Conservation (phyloP, 768 basidiomycete genomes). For the Tulasnella calospora region DNA sequence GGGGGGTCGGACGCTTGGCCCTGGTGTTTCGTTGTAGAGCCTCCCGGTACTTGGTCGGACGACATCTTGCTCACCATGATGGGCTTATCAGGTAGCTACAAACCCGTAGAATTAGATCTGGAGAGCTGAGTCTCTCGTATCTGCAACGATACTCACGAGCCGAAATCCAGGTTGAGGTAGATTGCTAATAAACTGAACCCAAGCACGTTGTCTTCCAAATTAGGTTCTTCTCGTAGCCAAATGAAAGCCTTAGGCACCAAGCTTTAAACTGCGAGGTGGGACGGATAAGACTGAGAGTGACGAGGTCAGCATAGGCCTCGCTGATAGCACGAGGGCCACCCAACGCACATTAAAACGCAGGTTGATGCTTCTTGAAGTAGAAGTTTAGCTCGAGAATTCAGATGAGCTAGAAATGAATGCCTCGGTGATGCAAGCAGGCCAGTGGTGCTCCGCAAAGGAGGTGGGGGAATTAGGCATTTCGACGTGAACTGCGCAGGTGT, state of each 20-base stretch:
- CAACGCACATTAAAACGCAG: not conserved
- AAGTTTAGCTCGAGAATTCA: not conserved
- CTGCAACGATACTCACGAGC: not conserved
- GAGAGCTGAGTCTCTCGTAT: too few species aligned
- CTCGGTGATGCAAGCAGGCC: not conserved
- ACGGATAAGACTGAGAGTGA: not conserved
- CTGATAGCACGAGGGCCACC: not conserved
- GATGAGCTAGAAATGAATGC: not conserved
- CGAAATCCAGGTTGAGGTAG: not conserved
- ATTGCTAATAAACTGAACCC: not conserved
- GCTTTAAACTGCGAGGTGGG: not conserved
- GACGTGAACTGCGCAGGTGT: not conserved
- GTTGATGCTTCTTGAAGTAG: not conserved
- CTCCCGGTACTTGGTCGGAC: not conserved
- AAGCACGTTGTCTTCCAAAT: not conserved
- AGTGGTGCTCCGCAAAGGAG: not conserved
- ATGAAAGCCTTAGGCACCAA: not conserved
- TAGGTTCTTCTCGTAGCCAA: not conserved
- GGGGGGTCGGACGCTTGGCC: not conserved
- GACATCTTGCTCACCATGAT: not conserved
- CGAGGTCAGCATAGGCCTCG: not conserved
- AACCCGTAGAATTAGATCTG: not conserved
- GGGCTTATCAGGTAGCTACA: not conserved
- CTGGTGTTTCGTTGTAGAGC: not conserved
- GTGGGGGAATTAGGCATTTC: conserved; percentile 4